phyloP scores from a whole-genome alignment of 805 yeast genomes.

The Teunomyces lycoperdinae region DNA sequence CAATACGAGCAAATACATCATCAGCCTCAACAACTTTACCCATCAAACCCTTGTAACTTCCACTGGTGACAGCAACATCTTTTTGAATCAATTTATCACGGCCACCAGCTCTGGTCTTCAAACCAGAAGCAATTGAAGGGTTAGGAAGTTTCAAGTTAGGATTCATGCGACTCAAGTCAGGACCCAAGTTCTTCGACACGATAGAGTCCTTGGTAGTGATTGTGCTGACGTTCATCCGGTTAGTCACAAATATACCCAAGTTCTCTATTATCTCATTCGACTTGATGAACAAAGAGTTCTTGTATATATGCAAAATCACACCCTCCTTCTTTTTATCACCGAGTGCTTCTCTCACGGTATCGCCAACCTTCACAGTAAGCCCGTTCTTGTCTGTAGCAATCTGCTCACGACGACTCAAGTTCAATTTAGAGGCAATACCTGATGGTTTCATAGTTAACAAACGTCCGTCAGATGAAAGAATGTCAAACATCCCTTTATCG shows the following conservation, averaged over 20 bases:
- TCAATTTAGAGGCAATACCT: constrained; percentile 76
- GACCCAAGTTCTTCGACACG: constrained; percentile 49
- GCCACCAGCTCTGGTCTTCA: constrained; percentile 57
- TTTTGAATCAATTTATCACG: constrained; percentile 80
- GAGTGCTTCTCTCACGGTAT: constrained; percentile 76
- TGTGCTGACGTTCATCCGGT: constrained; percentile 73
- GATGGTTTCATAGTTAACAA: constrained; percentile 68
- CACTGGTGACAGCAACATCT: constrained; percentile 79
- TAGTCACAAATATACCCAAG: constrained; percentile 85
- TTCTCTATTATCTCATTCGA: constrained; percentile 79
- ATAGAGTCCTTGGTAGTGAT: constrained; percentile 80
- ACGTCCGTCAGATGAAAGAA: constrained; percentile 80
- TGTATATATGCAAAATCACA: constrained; percentile 79
- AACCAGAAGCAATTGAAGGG: constrained; percentile 46
- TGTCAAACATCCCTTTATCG: constrained; percentile 80
- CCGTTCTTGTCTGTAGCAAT: constrained; percentile 87
- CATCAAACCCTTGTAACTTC: constrained; percentile 93
- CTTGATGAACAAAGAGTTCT: constrained; percentile 74
- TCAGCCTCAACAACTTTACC: constrained; percentile 94
- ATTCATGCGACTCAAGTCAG: constrained; percentile 82
- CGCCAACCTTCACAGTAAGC: constrained; percentile 82
- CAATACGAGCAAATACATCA: constrained; percentile 88
- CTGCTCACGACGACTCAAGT: constrained; percentile 61
- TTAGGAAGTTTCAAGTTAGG: constrained; percentile 70
- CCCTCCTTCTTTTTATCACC: constrained; percentile 81